These are phyloP conservation scores for Botrytis medusae DNA, from an alignment of 2,329 filamentous ascomycete genomes.

Conservation along the genomic window DNA sequence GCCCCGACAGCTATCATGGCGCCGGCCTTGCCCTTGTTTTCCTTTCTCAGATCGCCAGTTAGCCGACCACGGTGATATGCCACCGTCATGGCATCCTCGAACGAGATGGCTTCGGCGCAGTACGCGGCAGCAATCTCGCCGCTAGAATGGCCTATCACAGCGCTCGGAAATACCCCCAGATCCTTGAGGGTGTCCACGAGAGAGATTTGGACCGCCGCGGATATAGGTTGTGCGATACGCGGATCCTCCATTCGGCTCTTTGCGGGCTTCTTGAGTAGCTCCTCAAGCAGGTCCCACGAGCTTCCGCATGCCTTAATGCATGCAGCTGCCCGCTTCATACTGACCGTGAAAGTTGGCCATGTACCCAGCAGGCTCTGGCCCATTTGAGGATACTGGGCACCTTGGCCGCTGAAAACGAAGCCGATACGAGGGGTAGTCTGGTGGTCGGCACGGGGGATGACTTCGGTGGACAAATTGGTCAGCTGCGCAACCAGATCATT, in stretches of 20 bases:
- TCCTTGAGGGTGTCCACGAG: conserved; percentile 45
- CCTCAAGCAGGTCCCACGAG: conserved; percentile 24
- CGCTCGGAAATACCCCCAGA: conserved; percentile 38
- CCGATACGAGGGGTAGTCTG: not conserved
- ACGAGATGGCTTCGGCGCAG: conserved; percentile 29
- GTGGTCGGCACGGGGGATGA: not conserved
- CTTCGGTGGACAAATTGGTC: not conserved
- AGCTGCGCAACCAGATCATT: no score
- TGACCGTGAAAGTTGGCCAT: no score
- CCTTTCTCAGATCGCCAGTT: conserved; percentile 35
- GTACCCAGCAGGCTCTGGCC: not conserved
- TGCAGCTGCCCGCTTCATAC: no score
- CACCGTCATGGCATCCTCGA: conserved; percentile 31
- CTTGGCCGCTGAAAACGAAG: conserved; percentile 28
- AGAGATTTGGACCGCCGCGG: conserved; percentile 48
- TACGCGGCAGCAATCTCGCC: conserved; percentile 39
- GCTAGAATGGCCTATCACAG: conserved; percentile 36
- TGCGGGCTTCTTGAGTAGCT: conserved; percentile 40
- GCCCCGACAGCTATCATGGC: conserved; percentile 51
- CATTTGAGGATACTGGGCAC: conserved; percentile 27
- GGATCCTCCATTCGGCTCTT: conserved; percentile 40
- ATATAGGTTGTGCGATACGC: conserved; percentile 45
- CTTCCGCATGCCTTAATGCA: conserved; percentile 35
- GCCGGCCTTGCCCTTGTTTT: conserved; percentile 41
- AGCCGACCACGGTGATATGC: conserved; percentile 33